phyloP scores from a whole-genome alignment of 2,329 filamentous ascomycete species.

The Aspergillus quadricinctus region DNA sequence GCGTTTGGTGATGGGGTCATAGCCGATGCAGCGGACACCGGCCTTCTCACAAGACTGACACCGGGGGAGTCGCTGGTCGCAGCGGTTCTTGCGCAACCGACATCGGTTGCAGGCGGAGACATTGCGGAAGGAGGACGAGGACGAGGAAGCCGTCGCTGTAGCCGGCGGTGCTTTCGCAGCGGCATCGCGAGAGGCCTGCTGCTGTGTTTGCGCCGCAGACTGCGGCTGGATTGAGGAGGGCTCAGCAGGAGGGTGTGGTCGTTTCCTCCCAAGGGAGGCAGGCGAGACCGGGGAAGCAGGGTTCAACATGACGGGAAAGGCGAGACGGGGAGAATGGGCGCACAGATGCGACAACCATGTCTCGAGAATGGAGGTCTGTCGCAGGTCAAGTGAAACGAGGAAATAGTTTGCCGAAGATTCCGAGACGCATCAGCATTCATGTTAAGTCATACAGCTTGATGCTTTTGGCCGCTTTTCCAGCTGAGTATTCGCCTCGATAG shows the following conservation, averaged over 20 bases:
- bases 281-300: conserved; percentile 27
- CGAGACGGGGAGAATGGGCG: conserved; percentile 16
- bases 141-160: conserved; percentile 22
- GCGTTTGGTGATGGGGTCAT: conserved; percentile 93
- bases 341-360: conserved; percentile 27
- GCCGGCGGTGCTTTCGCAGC: conserved; percentile 14
- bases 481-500: conserved; percentile 5
- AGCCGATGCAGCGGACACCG: conserved; percentile 85
- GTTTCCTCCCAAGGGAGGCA: conserved; percentile 33
- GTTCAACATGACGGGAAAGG: conserved; percentile 32
- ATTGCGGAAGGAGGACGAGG: conserved; percentile 63
- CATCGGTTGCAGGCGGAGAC: conserved; percentile 95
- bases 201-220: conserved; percentile 16
- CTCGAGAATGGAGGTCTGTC: conserved; percentile 21
- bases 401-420: conserved; percentile 10
- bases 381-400: conserved; percentile 8
- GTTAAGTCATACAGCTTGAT: conserved; percentile 16
- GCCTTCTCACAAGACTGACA: conserved; percentile 92
- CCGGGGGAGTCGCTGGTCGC: conserved; percentile 86
- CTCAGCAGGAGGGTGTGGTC: conserved; percentile 30
- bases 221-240: conserved; percentile 19
- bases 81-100: conserved; percentile 86
- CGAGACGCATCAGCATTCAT: conserved; percentile 27
- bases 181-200: conserved; percentile 15
- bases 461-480: not conserved